Evolutionary conservation across 805 yeast species (phyloP).

Genomic region (Metschnikowia proteae): DNA sequence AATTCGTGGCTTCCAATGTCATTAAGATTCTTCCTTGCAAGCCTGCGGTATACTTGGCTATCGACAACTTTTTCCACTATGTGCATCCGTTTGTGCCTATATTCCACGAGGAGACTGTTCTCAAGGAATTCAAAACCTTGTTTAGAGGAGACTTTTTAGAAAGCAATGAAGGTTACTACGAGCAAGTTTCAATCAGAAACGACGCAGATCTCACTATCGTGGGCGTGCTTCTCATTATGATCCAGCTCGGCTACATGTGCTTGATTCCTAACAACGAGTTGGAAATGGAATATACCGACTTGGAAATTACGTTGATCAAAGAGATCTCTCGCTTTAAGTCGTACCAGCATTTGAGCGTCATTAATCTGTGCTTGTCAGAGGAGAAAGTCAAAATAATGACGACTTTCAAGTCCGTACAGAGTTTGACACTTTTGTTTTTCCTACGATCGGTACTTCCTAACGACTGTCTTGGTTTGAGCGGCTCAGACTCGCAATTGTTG

Average conservation of each 20-base stretch:
- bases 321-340: slow-evolving; percentile 31
- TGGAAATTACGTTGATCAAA: slow-evolving; percentile 26
- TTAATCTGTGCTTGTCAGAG: slow-evolving; percentile 34
- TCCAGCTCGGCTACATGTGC: slow-evolving; percentile 37
- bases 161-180: slow-evolving; percentile 19
- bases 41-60: slow-evolving; percentile 23
- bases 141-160: slow-evolving; percentile 11
- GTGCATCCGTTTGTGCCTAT: slow-evolving; percentile 40
- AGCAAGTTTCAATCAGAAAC: slow-evolving; percentile 22
- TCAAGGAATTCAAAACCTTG: slow-evolving; percentile 24
- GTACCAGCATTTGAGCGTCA: slow-evolving; percentile 27
- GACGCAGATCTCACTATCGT: slow-evolving; percentile 30
- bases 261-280: slow-evolving; percentile 33
- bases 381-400: slow-evolving; percentile 28
- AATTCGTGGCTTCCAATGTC: slow-evolving; percentile 26
- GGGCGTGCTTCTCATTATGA: slow-evolving; percentile 29
- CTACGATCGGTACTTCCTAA: slow-evolving; percentile 39
- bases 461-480: slow-evolving; percentile 40
- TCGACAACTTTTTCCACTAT: slow-evolving; percentile 34
- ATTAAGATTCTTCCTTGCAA: slow-evolving; percentile 30
- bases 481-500: slow-evolving; percentile 36
- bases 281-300: slow-evolving; percentile 24
- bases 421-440: slow-evolving; percentile 29
- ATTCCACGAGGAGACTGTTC: slow-evolving; percentile 28
- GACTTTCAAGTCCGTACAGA: slow-evolving; percentile 34